Evolutionary conservation across 2,329 filamentous ascomycete genomes (phyloP).

Genomic region (Trichoderma sp.): DNA sequence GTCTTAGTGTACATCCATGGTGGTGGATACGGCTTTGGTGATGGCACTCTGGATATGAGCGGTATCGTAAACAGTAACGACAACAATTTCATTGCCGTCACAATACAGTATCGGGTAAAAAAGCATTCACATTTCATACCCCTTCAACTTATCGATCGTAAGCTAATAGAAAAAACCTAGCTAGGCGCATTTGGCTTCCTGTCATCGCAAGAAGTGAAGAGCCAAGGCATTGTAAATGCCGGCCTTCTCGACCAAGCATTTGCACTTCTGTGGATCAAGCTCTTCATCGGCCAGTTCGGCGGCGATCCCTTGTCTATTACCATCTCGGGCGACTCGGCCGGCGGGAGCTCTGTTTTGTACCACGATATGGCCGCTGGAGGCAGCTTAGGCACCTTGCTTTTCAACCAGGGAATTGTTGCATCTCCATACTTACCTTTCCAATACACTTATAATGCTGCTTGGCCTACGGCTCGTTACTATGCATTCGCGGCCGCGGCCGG

Average conservation of each 20-base stretch:
- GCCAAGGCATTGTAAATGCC: conserved; percentile 54
- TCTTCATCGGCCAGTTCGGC: background rate
- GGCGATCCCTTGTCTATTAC: background rate
- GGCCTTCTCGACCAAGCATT: background rate
- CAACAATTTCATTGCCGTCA: background rate
- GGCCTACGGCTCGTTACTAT: background rate
- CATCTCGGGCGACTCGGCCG: background rate
- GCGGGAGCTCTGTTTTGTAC: background rate
- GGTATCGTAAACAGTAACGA: background rate
- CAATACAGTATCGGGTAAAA: background rate
- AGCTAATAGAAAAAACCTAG: background rate
- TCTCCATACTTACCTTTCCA: background rate
- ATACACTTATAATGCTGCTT: background rate
- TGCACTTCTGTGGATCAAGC: background rate
- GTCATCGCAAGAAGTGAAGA: conserved; percentile 63
- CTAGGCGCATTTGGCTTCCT: conserved; percentile 72
- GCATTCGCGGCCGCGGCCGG: background rate
- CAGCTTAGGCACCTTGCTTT: background rate
- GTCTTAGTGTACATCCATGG: background rate
- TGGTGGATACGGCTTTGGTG: background rate
- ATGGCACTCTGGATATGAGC: background rate
- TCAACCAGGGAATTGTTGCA: background rate
- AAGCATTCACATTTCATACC: background rate
- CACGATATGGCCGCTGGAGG: background rate
- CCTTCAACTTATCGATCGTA: background rate